A percentile compares a stretch with the other conserved stretches of the same genome.
Evolutionary conservation across 1,284 basidiomycete species (phyloP).

Genomic region (Kalmanozyma brasiliensis): DNA sequence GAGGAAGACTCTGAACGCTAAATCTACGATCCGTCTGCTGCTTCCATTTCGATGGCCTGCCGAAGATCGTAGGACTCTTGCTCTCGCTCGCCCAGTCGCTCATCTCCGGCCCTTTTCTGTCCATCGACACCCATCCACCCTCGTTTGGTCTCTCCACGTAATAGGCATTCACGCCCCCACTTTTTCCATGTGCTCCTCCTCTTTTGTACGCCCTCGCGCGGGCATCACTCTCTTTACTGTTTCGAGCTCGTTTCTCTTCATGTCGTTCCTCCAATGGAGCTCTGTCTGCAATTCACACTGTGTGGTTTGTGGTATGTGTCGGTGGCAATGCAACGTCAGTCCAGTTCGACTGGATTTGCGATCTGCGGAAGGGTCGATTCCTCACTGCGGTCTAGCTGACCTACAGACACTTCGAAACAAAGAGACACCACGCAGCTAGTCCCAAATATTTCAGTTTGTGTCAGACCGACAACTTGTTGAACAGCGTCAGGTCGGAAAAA

Average conservation of each 20-base stretch:
- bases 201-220: not conserved
- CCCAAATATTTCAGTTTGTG: too few species aligned
- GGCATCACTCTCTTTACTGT: not conserved
- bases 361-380: too few species aligned
- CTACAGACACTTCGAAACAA: too few species aligned
- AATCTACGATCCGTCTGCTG: not conserved
- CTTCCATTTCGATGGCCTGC: not conserved
- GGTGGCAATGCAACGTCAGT: too few species aligned
- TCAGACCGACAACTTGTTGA: too few species aligned
- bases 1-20: constrained; percentile 41
- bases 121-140: too few species aligned
- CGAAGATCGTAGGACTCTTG: constrained; percentile 23
- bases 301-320: not conserved
- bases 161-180: not conserved
- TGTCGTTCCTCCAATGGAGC: not conserved
- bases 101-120: constrained; percentile 5
- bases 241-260: not conserved
- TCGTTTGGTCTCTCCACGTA: not conserved
- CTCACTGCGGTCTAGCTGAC: too few species aligned
- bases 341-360: too few species aligned
- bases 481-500: too few species aligned
- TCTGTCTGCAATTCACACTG: not conserved
- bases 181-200: too few species aligned
- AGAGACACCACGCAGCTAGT: too few species aligned
- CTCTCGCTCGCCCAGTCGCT: constrained; percentile 21